Percentiles rank a stretch among this genome's conserved stretches.
Evolutionary conservation across 1,284 basidiomycete species (phyloP).

Genomic region (Schizophyllum amplum): DNA sequence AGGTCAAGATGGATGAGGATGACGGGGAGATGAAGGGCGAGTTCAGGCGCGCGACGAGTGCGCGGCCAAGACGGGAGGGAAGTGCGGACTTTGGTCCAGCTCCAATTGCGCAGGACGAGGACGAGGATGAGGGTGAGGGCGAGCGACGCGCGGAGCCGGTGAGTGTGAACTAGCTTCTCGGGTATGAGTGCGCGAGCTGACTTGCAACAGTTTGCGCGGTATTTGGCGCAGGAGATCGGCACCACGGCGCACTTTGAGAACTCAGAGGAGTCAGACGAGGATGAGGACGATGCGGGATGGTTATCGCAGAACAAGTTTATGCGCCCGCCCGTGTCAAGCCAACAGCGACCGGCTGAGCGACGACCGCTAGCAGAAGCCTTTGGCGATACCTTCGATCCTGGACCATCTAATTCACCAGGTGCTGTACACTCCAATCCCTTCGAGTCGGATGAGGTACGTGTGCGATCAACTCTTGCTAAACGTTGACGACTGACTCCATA

Average conservation of each 20-base stretch:
- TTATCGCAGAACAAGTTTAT: constrained; percentile 66
- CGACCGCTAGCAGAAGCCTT: constrained; percentile 48
- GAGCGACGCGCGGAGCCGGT: constrained; percentile 11
- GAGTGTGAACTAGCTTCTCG: constrained; percentile 13
- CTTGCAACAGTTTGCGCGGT: constrained; percentile 56
- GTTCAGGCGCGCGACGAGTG: constrained; percentile 42
- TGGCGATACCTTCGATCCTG: constrained; percentile 54
- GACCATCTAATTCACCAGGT: constrained; percentile 12
- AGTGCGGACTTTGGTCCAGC: constrained; percentile 64
- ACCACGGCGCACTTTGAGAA: constrained; percentile 44
- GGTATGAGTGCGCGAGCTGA: constrained; percentile 6
- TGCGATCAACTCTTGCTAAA: constrained; percentile 4
- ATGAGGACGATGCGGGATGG: constrained; percentile 70
- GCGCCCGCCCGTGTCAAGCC: constrained; percentile 45
- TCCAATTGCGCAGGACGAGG: constrained; percentile 39
- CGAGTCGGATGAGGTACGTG: constrained; percentile 42
- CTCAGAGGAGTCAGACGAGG: constrained; percentile 50
- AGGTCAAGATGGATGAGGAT: constrained; percentile 7
- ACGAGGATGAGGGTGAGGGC: constrained; percentile 32
- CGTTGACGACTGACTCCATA: constrained; percentile 6
- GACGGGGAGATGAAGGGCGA: constrained; percentile 38
- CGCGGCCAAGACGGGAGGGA: constrained; percentile 35
- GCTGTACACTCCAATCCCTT: constrained; percentile 44
- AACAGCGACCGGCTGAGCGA: constrained; percentile 37
- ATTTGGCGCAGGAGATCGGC: constrained; percentile 66